These are phyloP conservation scores for Prunus mira DNA, from an alignment of 306 rosid species.

Conservation along the genomic window DNA sequence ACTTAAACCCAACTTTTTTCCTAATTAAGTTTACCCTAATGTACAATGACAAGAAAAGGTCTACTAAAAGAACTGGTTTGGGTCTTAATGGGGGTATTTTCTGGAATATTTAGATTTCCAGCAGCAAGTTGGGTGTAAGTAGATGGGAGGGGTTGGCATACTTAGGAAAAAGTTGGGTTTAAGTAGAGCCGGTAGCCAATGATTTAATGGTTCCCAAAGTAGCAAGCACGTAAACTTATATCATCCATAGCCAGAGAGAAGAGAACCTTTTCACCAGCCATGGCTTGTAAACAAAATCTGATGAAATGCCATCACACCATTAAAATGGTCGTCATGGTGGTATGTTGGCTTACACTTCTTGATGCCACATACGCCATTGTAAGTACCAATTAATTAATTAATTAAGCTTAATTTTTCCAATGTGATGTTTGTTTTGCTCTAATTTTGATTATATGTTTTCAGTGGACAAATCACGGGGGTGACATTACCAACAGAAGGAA, in stretches of 20 bases:
- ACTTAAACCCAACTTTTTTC: neutral
- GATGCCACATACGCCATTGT: conserved; percentile 17
- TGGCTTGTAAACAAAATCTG: neutral
- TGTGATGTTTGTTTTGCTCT: neutral
- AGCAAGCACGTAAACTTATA: neutral
- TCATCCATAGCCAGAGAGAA: neutral
- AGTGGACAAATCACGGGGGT: conserved; percentile 41
- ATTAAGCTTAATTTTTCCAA: neutral
- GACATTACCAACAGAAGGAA: conserved; percentile 31
- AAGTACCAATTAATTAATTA: neutral
- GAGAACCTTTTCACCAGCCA: neutral
- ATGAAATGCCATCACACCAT: neutral
- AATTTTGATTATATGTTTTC: neutral
- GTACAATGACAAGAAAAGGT: neutral
- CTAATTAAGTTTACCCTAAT: neutral
- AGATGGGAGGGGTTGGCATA: neutral
- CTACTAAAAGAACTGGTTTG: neutral
- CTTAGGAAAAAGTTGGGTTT: neutral
- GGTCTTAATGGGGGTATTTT: neutral
- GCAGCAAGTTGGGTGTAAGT: neutral
- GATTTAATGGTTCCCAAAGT: neutral
- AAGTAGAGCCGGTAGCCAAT: neutral
- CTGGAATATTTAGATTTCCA: neutral
- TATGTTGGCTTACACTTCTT: conserved; percentile 5
- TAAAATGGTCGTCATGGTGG: neutral